Conservation (phyloP, 176 grass and related monocot species). For the Bromus sterilis region DNA sequence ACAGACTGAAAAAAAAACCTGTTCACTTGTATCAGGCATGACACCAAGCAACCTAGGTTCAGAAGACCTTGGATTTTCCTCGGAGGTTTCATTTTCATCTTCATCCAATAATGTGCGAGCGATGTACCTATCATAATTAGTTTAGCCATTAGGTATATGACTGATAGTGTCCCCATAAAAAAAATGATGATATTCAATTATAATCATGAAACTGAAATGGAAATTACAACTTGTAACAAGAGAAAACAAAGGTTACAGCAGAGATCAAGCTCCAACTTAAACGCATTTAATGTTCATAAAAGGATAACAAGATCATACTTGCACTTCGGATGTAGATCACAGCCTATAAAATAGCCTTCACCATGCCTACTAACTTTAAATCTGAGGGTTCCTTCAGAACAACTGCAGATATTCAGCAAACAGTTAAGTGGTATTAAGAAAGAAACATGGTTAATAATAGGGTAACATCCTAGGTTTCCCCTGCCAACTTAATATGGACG, state of each 20-base stretch:
- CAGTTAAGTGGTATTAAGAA: slow-evolving; percentile 8
- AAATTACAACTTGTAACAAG: slow-evolving; percentile 15
- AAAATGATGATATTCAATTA: not conserved
- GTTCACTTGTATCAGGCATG: slow-evolving; percentile 55
- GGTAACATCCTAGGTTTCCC: not conserved
- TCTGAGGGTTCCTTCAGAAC: slow-evolving; percentile 71
- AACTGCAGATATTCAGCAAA: slow-evolving; percentile 48
- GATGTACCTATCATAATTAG: slow-evolving; percentile 63
- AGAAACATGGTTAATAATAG: not conserved
- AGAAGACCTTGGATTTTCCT: slow-evolving; percentile 36
- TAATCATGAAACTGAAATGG: slow-evolving; percentile 1
- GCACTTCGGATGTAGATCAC: slow-evolving; percentile 80
- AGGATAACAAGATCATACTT: slow-evolving; percentile 50
- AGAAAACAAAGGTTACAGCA: not conserved
- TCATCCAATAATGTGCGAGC: slow-evolving; percentile 46
- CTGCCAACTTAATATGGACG: not conserved
- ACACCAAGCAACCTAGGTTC: slow-evolving; percentile 51
- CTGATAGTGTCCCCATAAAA: not conserved
- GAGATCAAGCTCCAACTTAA: slow-evolving; percentile 11
- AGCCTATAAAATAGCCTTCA: slow-evolving; percentile 85
- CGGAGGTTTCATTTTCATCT: slow-evolving; percentile 38
- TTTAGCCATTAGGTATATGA: slow-evolving; percentile 8
- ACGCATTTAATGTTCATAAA: slow-evolving; percentile 12
- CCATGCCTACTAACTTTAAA: slow-evolving; percentile 78
- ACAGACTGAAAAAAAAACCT: slow-evolving; percentile 37